Conservation (phyloP, 192 early-diverging fungal genomes). For the Coemansia interrupta region DNA sequence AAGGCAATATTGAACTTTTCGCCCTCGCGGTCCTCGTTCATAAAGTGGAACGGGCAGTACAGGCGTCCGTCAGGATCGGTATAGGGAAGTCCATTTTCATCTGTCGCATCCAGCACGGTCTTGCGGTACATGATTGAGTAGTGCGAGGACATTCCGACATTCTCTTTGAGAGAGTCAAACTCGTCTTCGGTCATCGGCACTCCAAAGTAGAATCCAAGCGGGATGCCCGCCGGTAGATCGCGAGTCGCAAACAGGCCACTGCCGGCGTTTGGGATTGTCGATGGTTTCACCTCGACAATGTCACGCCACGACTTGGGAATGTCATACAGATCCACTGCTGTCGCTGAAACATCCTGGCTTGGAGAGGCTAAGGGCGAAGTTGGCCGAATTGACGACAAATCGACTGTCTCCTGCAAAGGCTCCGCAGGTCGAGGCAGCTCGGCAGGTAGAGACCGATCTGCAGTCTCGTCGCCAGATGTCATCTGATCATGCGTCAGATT, state of each 20-base stretch:
- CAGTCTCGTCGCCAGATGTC: not conserved
- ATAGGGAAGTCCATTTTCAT: constrained; percentile 73
- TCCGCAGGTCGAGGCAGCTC: too few species aligned
- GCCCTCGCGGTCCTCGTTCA: constrained; percentile 69
- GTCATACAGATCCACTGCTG: not conserved
- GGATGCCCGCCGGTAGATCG: constrained; percentile 66
- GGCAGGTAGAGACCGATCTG: too few species aligned
- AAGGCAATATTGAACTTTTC: constrained; percentile 62
- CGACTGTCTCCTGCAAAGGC: too few species aligned
- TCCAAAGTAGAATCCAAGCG: constrained; percentile 91
- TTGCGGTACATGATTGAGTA: constrained; percentile 88
- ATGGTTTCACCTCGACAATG: constrained; percentile 61
- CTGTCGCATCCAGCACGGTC: constrained; percentile 89
- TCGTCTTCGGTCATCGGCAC: constrained; percentile 95
- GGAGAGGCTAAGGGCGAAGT: not conserved
- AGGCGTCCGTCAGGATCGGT: constrained; percentile 57
- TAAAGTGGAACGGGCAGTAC: constrained; percentile 89
- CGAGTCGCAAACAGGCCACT: constrained; percentile 71
- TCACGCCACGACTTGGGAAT: constrained; percentile 60
- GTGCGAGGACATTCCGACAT: constrained; percentile 70
- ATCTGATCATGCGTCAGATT: too few species aligned
- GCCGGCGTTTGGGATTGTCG: constrained; percentile 67
- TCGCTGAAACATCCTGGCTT: not conserved
- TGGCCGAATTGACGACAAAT: not conserved
- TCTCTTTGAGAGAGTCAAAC: constrained; percentile 84